These are phyloP conservation scores for Podila minutissima DNA, from an alignment of 192 early-diverging fungal genomes.

Conservation along the genomic window DNA sequence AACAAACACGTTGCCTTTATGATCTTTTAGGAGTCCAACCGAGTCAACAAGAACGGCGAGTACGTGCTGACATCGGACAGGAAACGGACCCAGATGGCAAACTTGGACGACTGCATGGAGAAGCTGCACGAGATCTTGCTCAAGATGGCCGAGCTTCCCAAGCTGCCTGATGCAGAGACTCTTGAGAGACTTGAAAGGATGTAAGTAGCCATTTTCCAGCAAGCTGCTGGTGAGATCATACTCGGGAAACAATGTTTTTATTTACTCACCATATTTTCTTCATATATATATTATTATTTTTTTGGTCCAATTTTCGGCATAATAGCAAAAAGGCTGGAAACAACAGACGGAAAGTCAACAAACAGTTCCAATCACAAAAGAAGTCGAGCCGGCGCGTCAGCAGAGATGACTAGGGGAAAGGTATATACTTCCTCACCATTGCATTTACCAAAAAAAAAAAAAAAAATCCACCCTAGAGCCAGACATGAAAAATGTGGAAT, in stretches of 20 bases:
- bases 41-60: slow-evolving; percentile 76
- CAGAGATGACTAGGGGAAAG: slow-evolving; percentile 46
- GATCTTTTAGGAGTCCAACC: slow-evolving; percentile 55
- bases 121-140: slow-evolving; percentile 70
- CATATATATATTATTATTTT: no score
- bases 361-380: slow-evolving; percentile 71
- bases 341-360: slow-evolving; percentile 64
- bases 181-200: slow-evolving; percentile 68
- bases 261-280: not conserved
- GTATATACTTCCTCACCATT: not conserved
- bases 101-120: slow-evolving; percentile 83
- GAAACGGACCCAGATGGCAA: slow-evolving; percentile 78
- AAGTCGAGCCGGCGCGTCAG: slow-evolving; percentile 69
- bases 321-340: slow-evolving; percentile 66
- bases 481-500: no score
- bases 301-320: no score
- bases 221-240: no score
- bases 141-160: slow-evolving; percentile 71
- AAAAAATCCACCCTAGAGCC: not conserved
- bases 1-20: not conserved
- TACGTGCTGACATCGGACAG: slow-evolving; percentile 80
- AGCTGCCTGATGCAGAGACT: slow-evolving; percentile 70
- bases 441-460: not conserved
- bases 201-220: slow-evolving; percentile 34
- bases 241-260: no score